Conservation (phyloP, 345 rosid species). For the Fremontodendron californicum region DNA sequence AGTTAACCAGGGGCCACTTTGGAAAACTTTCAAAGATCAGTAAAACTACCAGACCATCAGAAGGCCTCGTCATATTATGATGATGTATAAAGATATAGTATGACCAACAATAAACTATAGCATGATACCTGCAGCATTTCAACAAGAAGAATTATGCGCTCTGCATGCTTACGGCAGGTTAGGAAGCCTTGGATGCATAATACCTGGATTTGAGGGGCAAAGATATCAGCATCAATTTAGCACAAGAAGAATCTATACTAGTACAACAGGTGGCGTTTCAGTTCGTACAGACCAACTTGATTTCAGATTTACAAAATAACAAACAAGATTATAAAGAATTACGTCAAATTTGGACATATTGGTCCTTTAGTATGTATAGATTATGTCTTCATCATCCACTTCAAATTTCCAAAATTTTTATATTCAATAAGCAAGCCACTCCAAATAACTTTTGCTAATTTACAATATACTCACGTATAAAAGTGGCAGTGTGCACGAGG, state of each 20-base stretch:
- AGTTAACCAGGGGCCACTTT: background rate
- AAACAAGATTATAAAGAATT: background rate
- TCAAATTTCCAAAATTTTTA: background rate
- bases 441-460: background rate
- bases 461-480: background rate
- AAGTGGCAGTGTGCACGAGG: background rate
- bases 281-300: background rate
- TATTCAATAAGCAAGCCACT: background rate
- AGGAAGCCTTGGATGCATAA: slow-evolving; percentile 98
- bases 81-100: background rate
- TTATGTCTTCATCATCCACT: background rate
- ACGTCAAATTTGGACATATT: background rate
- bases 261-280: background rate
- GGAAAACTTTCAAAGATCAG: background rate
- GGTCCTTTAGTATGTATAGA: background rate
- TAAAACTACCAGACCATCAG: slow-evolving; percentile 8
- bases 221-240: slow-evolving; percentile 6
- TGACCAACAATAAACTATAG: background rate
- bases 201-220: slow-evolving; percentile 49
- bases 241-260: background rate
- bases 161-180: slow-evolving; percentile 97
- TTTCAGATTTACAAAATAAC: background rate
- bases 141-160: slow-evolving; percentile 88
- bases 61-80: background rate
- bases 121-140: slow-evolving; percentile 95